These are phyloP conservation scores for Pseudogymnoascus pannorum DNA, from an alignment of 2,329 filamentous ascomycete species.

Conservation along the genomic window DNA sequence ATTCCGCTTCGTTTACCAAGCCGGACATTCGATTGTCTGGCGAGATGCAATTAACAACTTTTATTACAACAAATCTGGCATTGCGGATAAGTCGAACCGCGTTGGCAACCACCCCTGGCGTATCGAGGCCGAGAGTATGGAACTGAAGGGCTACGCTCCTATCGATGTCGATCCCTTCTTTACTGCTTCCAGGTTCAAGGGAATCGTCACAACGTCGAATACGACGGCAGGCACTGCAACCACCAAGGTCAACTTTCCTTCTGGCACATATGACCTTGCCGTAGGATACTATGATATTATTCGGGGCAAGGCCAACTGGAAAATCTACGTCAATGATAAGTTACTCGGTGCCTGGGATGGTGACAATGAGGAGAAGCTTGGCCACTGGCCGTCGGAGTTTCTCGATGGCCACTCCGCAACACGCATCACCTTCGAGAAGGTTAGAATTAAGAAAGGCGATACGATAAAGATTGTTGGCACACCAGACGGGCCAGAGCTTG, in stretches of 20 bases:
- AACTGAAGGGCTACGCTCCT: conserved; percentile 47
- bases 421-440: conserved; percentile 48
- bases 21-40: conserved; percentile 65
- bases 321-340: conserved; percentile 45
- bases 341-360: conserved; percentile 52
- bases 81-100: conserved; percentile 47
- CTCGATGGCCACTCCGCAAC: conserved; percentile 60
- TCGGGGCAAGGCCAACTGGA: conserved; percentile 49
- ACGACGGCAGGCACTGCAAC: conserved; percentile 42
- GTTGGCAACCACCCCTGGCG: conserved; percentile 56
- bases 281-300: conserved; percentile 61
- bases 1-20: conserved; percentile 55
- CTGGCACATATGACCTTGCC: conserved; percentile 53
- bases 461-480: conserved; percentile 47
- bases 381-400: conserved; percentile 49
- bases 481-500: conserved; percentile 54
- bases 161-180: conserved; percentile 51
- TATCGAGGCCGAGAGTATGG: conserved; percentile 63
- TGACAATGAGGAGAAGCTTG: conserved; percentile 51
- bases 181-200: conserved; percentile 46
- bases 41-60: conserved; percentile 59
- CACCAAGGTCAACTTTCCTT: conserved; percentile 38
- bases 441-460: conserved; percentile 45
- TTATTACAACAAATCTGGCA: conserved; percentile 53
- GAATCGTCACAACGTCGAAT: conserved; percentile 50